These are phyloP conservation scores for Lipomyces yamadae DNA, from an alignment of 805 yeast species.

Conservation along the genomic window DNA sequence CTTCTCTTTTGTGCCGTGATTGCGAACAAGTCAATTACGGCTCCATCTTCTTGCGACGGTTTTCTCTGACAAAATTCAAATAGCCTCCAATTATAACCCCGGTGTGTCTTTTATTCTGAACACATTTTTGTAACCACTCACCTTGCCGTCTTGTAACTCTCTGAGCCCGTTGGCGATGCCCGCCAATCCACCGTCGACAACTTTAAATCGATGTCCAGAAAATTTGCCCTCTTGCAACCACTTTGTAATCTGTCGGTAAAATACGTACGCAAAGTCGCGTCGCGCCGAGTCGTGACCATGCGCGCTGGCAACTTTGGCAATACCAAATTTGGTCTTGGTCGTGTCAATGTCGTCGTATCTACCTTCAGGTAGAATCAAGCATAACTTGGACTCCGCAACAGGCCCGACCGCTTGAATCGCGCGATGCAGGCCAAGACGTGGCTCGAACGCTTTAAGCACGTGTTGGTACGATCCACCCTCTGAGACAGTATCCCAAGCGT, in stretches of 20 bases:
- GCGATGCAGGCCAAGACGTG: slow-evolving; percentile 5
- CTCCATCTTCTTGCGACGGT: too few relatives aligned
- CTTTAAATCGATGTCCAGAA: slow-evolving; percentile 18
- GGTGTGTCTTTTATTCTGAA: slow-evolving; percentile 31
- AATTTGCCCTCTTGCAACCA: slow-evolving; percentile 31
- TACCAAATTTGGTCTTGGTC: slow-evolving; percentile 7
- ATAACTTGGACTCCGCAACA: slow-evolving; percentile 13
- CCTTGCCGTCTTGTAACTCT: slow-evolving; percentile 19
- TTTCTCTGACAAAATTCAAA: not conserved
- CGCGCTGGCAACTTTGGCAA: slow-evolving; percentile 19
- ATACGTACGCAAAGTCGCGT: slow-evolving; percentile 29
- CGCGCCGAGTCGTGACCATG: slow-evolving; percentile 23
- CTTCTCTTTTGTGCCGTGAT: too few relatives aligned
- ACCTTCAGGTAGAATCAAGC: slow-evolving; percentile 21
- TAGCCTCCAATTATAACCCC: slow-evolving; percentile 15
- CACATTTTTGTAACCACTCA: slow-evolving; percentile 24
- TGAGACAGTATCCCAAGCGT: slow-evolving; percentile 28
- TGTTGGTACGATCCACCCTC: slow-evolving; percentile 20
- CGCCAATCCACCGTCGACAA: slow-evolving; percentile 28
- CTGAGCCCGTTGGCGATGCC: slow-evolving; percentile 22
- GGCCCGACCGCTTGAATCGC: slow-evolving; percentile 20
- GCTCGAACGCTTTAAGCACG: slow-evolving; percentile 21
- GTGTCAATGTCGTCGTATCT: slow-evolving; percentile 6
- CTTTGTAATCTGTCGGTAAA: slow-evolving; percentile 27
- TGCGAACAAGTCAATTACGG: too few relatives aligned